These are phyloP conservation scores for Epichloe typhina DNA, from an alignment of 2,329 filamentous ascomycete genomes.

Conservation along the genomic window DNA sequence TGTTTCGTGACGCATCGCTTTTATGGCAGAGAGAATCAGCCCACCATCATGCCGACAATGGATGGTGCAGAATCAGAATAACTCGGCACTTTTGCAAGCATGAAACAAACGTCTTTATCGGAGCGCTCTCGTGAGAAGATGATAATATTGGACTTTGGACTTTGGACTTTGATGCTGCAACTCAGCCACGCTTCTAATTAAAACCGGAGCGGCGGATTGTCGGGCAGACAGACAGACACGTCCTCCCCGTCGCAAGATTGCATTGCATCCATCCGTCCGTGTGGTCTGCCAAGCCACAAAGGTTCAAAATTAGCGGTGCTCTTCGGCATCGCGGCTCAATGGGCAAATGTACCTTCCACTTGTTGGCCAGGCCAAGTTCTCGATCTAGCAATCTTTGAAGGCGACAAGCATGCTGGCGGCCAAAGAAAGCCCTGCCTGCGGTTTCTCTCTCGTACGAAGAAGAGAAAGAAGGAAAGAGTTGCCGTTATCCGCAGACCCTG, in stretches of 20 bases:
- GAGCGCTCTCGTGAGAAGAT: too few relatives aligned
- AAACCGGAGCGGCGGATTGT: too few relatives aligned
- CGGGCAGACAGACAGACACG: too few relatives aligned
- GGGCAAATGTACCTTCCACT: background rate
- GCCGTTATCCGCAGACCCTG: background rate
- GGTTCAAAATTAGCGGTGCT: background rate
- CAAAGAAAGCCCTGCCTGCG: background rate
- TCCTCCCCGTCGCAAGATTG: too few relatives aligned
- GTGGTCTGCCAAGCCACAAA: too few relatives aligned
- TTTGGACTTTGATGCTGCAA: too few relatives aligned
- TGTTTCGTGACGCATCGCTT: background rate
- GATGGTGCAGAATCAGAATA: background rate
- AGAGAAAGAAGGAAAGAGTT: background rate
- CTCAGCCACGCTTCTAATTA: too few relatives aligned
- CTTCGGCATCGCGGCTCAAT: conserved; percentile 3
- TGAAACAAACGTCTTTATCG: too few relatives aligned
- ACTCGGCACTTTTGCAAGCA: background rate
- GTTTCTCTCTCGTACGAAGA: background rate
- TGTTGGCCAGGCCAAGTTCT: background rate
- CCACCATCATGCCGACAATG: background rate
- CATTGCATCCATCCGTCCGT: too few relatives aligned
- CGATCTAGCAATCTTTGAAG: background rate
- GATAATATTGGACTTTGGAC: too few relatives aligned
- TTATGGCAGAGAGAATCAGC: background rate
- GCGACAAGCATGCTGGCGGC: background rate